phyloP scores from a whole-genome alignment of 768 basidiomycete species.

The Mycena galopus region DNA sequence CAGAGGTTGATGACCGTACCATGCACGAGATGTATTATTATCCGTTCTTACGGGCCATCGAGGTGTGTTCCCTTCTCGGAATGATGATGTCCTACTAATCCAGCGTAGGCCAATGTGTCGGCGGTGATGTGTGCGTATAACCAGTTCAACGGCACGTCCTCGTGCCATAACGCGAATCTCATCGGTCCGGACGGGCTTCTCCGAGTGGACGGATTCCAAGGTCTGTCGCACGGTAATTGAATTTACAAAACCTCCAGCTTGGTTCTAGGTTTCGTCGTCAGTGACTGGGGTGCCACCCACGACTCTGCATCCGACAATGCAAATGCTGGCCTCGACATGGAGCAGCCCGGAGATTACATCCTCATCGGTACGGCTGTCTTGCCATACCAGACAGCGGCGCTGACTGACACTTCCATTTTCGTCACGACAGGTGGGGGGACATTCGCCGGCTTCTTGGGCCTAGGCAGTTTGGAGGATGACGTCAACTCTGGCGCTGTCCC shows the following conservation, averaged over 20 bases:
- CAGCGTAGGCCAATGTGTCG: conserved; percentile 47
- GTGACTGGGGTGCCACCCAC: conserved; percentile 45
- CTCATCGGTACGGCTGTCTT: conserved; percentile 49
- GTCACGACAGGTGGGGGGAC: conserved; percentile 50
- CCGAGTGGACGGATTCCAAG: conserved; percentile 35
- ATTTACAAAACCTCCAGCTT: conserved; percentile 54
- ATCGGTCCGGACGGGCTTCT: conserved; percentile 39
- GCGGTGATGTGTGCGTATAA: conserved; percentile 49
- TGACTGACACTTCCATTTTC: conserved; percentile 32
- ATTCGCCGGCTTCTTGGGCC: conserved; percentile 41
- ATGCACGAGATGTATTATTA: conserved; percentile 66
- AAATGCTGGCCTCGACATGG: conserved; percentile 41
- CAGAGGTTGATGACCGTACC: conserved; percentile 70
- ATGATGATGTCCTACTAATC: background rate
- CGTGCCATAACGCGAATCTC: conserved; percentile 57
- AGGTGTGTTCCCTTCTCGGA: conserved; percentile 40
- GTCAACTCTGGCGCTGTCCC: conserved; percentile 53
- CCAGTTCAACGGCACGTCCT: conserved; percentile 56
- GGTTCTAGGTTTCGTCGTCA: conserved; percentile 66
- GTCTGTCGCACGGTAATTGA: conserved; percentile 45
- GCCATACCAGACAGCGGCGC: background rate
- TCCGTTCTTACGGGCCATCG: conserved; percentile 62
- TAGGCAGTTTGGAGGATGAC: conserved; percentile 47
- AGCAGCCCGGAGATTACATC: conserved; percentile 48
- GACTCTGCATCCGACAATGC: conserved; percentile 39